Evolutionary conservation across 23 red algal genomes (phyloP), one percentile per base, ranked within the genome.

Genomic region (Gracilariopsis chorda): DNA sequence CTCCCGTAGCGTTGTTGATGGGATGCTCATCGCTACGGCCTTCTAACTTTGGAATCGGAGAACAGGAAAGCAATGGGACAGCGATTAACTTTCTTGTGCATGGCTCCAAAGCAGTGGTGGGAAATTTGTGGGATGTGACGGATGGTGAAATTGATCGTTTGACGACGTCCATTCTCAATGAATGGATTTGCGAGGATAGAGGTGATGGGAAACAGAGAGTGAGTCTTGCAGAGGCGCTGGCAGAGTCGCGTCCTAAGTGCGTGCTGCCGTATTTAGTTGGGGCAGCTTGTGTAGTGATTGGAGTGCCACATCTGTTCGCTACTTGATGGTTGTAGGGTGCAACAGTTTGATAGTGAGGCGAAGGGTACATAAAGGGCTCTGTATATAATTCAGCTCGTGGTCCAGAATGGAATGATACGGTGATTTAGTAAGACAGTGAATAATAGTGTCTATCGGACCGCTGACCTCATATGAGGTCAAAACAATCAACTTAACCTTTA

Each of bases 121-220:
- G 84, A 28, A 94, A 95, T 35, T 82, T 98, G 59, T 98, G 96
- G 96, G 96, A 98, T 69, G 96, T 98, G 1, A 94, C 86, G 43
- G 92, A 95, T 70, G 59, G 86, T 29, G 96, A 98, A 21, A 90
- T 95, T 59, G 96, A 98, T 90, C 88, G 92, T 1, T 90, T 98
- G 29, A 98, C 96, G 6, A 36, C 61, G 17, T 61, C 85, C 17
- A 41, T 95, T 48, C 78, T 94, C 28, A 40, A 61, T 25, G 57
- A 90, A 33, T 95, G 92, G 96, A 9, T 92, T 23, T 61, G 48
- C 40, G 82, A 24, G 32, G 35, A 55, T 17, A 67, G 56, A 43
- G 52, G 0, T 52, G 56, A 20, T 20, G 42, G 9, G 0, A 32
- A 70, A 45, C 45, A 34, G 55, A n/a, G 47, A 59, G 9, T 63